Evolutionary conservation across 805 yeast species (phyloP).

Genomic region (Candida berthetii): DNA sequence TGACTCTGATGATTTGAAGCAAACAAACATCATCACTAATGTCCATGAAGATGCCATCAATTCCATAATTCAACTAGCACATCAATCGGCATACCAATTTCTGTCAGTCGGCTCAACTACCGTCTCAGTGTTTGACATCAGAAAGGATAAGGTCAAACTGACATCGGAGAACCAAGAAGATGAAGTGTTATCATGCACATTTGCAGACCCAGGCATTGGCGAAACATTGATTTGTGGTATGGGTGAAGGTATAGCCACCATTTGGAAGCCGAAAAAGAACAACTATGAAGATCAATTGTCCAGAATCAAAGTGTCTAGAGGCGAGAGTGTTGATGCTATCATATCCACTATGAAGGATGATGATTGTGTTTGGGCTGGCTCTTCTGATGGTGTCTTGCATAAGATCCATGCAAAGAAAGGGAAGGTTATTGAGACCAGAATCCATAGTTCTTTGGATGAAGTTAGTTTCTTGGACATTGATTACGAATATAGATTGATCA

Average conservation of each 20-base stretch:
- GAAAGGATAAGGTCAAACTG: conserved; percentile 44
- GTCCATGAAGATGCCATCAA: conserved; percentile 79
- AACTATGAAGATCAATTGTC: conserved; percentile 72
- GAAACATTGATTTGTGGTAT: conserved; percentile 73
- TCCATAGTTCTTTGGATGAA: conserved; percentile 68
- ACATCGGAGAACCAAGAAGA: conserved; percentile 90
- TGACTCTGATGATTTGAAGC: conserved; percentile 49
- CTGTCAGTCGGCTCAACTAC: conserved; percentile 81
- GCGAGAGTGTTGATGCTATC: conserved; percentile 69
- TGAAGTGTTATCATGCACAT: conserved; percentile 73
- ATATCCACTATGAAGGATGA: conserved; percentile 34
- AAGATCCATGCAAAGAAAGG: conserved; percentile 63
- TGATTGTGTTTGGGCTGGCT: conserved; percentile 68
- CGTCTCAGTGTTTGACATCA: conserved; percentile 67
- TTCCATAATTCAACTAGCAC: conserved; percentile 63
- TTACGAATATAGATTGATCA: conserved; percentile 67
- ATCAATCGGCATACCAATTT: conserved; percentile 71
- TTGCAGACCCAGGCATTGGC: conserved; percentile 57
- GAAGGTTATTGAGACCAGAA: conserved; percentile 55
- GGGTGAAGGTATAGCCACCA: conserved; percentile 84
- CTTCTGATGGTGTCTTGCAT: conserved; percentile 67
- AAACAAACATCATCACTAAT: conserved; percentile 39
- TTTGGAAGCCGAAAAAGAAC: conserved; percentile 76
- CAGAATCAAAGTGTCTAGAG: conserved; percentile 62
- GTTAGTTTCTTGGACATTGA: conserved; percentile 76